These are phyloP conservation scores for Dioscorea alata DNA, from an alignment of 106 monocot genomes.

Conservation along the genomic window DNA sequence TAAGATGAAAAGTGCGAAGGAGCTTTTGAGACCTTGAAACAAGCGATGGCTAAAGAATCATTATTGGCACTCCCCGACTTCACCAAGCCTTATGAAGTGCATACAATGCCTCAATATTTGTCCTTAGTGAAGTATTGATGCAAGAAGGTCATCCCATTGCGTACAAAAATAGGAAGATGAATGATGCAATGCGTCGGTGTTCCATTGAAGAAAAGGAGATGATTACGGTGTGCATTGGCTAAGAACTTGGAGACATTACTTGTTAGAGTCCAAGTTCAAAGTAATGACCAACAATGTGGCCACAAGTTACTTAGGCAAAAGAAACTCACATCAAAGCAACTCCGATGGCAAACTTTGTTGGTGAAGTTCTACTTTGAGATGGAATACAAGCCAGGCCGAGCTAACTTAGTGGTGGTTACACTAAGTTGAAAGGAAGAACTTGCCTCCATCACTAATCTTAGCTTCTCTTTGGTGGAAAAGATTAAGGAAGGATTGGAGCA, in stretches of 20 bases:
- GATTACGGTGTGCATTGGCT: background rate
- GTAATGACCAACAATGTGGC: constrained; percentile 2
- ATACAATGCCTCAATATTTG: background rate
- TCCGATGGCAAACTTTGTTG: background rate
- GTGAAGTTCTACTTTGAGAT: background rate
- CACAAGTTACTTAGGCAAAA: background rate
- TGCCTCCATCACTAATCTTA: background rate
- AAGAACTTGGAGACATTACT: background rate
- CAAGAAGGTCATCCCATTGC: background rate
- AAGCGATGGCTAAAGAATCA: too few species aligned
- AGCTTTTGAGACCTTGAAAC: too few species aligned
- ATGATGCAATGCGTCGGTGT: background rate
- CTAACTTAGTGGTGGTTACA: background rate
- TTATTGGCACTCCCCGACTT: background rate
- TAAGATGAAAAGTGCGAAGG: too few species aligned
- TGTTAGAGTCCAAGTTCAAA: background rate
- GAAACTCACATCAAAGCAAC: background rate
- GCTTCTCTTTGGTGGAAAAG: background rate
- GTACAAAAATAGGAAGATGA: constrained; percentile 3
- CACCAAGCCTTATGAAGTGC: background rate
- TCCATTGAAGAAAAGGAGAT: background rate
- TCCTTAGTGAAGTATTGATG: background rate
- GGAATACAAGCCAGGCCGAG: background rate
- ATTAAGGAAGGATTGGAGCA: background rate
- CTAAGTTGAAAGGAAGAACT: background rate